phyloP scores from a whole-genome alignment of 192 early-diverging fungal genomes.

The Gorgonomyces haynaldii region DNA sequence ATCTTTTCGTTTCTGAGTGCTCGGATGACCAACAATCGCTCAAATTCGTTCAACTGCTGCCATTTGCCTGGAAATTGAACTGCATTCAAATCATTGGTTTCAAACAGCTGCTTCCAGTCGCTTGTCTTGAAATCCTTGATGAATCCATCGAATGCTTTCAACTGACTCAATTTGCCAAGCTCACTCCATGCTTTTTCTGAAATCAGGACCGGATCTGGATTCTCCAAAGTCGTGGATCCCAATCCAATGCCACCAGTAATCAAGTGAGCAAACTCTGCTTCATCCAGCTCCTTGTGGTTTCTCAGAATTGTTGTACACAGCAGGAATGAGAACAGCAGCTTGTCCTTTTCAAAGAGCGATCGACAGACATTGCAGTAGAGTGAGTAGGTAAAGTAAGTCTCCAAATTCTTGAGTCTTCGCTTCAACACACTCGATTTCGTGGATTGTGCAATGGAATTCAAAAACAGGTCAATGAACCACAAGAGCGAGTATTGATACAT shows the following conservation, averaged over 20 bases:
- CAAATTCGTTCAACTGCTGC: slow-evolving; percentile 34
- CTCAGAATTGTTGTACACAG: slow-evolving; percentile 42
- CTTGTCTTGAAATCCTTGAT: slow-evolving; percentile 29
- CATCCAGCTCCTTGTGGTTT: slow-evolving; percentile 37
- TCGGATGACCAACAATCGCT: slow-evolving; percentile 38
- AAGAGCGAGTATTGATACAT: slow-evolving; percentile 60
- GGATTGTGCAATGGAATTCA: slow-evolving; percentile 35
- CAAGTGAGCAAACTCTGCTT: slow-evolving; percentile 38
- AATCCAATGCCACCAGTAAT: slow-evolving; percentile 45
- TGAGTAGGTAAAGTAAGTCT: slow-evolving; percentile 53
- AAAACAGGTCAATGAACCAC: slow-evolving; percentile 57
- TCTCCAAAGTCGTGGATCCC: slow-evolving; percentile 20
- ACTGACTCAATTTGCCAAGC: slow-evolving; percentile 33
- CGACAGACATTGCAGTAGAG: slow-evolving; percentile 53
- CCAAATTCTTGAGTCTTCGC: slow-evolving; percentile 49
- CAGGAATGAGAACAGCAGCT: slow-evolving; percentile 52
- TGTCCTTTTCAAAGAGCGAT: slow-evolving; percentile 60
- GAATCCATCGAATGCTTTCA: slow-evolving; percentile 40
- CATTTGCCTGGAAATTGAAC: slow-evolving; percentile 33
- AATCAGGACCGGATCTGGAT: slow-evolving; percentile 37
- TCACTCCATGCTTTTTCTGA: slow-evolving; percentile 50
- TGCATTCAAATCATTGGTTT: slow-evolving; percentile 26
- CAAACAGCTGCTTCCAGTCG: slow-evolving; percentile 38
- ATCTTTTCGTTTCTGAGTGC: slow-evolving; percentile 41
- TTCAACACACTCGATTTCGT: slow-evolving; percentile 49